A percentile compares a stretch with the other conserved stretches of the same genome.
These are phyloP conservation scores for Mucor racemosus DNA, from an alignment of 371 early-diverging fungal genomes.

Conservation along the genomic window DNA sequence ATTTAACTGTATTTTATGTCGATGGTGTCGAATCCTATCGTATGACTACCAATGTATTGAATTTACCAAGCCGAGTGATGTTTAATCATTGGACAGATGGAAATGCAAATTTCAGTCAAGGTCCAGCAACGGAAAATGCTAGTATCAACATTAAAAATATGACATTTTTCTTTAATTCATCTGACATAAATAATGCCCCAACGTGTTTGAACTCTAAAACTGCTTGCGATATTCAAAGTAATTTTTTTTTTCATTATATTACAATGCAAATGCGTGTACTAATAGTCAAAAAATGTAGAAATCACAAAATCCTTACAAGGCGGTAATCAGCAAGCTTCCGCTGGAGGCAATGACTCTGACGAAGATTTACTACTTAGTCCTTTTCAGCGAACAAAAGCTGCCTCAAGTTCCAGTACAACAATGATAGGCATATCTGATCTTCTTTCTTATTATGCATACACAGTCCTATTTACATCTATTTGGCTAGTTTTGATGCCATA, in stretches of 20 bases:
- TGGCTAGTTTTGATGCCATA: background rate
- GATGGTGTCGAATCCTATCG: conserved; percentile 33
- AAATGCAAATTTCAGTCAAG: conserved; percentile 46
- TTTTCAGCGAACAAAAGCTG: background rate
- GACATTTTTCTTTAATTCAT: conserved; percentile 48
- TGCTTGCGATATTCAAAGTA: background rate
- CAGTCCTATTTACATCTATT: background rate
- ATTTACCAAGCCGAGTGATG: conserved; percentile 36
- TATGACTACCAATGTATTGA: conserved; percentile 37
- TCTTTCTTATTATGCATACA: background rate
- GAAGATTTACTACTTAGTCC: background rate
- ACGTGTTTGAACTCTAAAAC: background rate
- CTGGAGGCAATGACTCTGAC: background rate
- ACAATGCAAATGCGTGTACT: background rate
- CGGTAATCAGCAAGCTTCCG: background rate
- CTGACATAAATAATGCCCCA: conserved; percentile 1
- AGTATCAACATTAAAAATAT: conserved; percentile 36
- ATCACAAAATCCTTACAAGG: background rate
- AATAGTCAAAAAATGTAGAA: background rate
- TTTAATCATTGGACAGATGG: conserved; percentile 60
- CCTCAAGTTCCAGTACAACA: background rate
- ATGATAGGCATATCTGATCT: background rate
- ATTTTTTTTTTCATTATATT: background rate
- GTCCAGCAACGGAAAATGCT: conserved; percentile 35
- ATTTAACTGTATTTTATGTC: conserved; percentile 32